Conservation (phyloP, 257 asterid species). For the Solanum chaucha region DNA sequence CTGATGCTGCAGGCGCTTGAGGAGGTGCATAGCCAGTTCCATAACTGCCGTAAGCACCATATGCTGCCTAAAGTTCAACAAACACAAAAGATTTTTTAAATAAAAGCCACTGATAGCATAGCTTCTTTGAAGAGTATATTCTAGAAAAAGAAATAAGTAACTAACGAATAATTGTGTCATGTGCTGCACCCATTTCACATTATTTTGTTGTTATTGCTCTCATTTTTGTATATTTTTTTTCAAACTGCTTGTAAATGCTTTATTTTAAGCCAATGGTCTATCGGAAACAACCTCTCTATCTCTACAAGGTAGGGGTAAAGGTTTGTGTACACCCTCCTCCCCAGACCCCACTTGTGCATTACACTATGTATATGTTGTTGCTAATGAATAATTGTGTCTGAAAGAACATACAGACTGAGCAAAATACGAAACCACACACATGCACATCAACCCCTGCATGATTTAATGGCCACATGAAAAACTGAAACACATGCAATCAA, state of each 20-base stretch:
- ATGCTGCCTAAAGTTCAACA: constrained; percentile 45
- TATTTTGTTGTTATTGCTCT: not conserved
- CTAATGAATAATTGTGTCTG: not conserved
- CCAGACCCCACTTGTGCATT: not conserved
- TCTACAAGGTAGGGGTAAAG: not conserved
- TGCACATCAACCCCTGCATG: not conserved
- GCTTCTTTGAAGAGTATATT: not conserved
- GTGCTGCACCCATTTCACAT: not conserved
- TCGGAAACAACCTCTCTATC: not conserved
- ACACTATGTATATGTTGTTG: not conserved
- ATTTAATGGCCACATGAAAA: not conserved
- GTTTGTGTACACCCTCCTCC: not conserved
- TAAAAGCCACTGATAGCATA: not conserved
- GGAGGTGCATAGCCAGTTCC: constrained; percentile 56
- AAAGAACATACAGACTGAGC: not conserved
- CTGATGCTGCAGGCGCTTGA: constrained; percentile 66
- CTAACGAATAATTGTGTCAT: not conserved
- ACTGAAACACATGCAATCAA: not conserved
- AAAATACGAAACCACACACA: not conserved
- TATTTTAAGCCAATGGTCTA: not conserved
- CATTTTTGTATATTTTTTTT: not conserved
- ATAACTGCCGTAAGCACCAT: constrained; percentile 57
- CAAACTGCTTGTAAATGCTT: not conserved
- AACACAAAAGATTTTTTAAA: not conserved
- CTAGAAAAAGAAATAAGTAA: not conserved